Base-by-base conservation (phyloP, 345 rosid species). In the Linum tenue region DNA sequence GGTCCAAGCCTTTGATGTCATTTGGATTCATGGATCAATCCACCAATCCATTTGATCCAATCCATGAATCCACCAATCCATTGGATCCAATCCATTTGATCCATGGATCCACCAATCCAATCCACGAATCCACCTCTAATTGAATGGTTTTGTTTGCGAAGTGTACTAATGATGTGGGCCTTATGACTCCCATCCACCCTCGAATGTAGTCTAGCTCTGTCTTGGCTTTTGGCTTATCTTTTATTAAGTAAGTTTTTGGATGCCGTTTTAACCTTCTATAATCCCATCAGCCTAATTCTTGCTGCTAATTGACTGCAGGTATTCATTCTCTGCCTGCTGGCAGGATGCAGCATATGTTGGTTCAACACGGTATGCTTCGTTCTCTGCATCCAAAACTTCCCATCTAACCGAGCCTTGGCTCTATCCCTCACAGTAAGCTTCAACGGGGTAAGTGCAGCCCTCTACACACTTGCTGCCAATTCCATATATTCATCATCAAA, bases 261-360 rank as follows among this genome's bases (percentile, higher is more conserved):
- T 22, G n/a, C 16, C 5, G 58, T 58, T 35, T 58, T 35, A 38
- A 60, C 40, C 58, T 14, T 55, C 5, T n/a, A 56, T n/a, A 7
- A 56, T 2, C 2, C 15, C 35, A 15, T 6, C 15, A 2, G 35
- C 17, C 6, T 15, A 5, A 12, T 55, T 12, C 0, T 55, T 12
- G 31, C 7, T 22, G 16, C 59, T 15, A 11, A 8, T 4, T 56
- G 16, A 15, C 70, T 72, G 76, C 82, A 86, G 89, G 91, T 88
- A 14, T 91, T 88, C 73, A 62, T 86, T n/a, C 79, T 84, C 22
- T 86, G 90, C 64, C 80, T 88, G 77, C 55, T 82, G 59, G 87
- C 91, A 41, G 94, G 97, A 56, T 86, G 91, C 68, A 91, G 96
- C 72, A 88, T 91, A 40, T 80, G 90, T 74, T 91, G 94, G 97